Evolutionary conservation across 768 basidiomycete species (phyloP), one percentile per base, ranked within the genome.

Genomic region (Termitomyces heimii): DNA sequence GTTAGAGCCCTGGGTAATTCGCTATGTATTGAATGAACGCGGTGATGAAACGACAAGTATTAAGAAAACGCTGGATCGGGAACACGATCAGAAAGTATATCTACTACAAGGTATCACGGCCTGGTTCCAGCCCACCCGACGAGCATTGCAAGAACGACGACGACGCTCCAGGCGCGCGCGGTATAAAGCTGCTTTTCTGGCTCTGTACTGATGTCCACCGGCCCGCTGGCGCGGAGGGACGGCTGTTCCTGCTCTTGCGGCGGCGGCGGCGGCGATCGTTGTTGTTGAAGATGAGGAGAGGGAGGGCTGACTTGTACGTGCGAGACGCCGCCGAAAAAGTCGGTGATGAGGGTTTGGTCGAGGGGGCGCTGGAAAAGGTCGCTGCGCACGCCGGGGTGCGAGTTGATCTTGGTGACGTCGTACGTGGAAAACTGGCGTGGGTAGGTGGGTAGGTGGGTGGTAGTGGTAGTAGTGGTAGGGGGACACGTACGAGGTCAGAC

Each of bases 261-360:
- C 7, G 18, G 37, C 18, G 18, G 37, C 31, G 31, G 31, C 8
- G 31, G 31, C 8, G n/a, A n/a, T 35, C 7, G 13, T 2, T 2
- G 7, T 16, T 50, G 34, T 0, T 9, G 34, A 3, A 24, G 20
- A 3, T 0, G 16, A 2, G 12, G 20, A 2, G 10, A 0, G 9
- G 20, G 56, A 13, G 59, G 43, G 26, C 55, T 58, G n/a, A 94
- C 74, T 63, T 98, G 92, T 0, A 88, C 92, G 57, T 89, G 87
- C 16, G 89, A 78, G 18, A 97, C 92, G 1, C 92, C 94, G 2
- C 92, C 92, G 63, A 94, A 87, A 68, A 94, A 94, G 69, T 94
- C 91, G 4, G 91, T 93, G 54, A 94, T 78, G 3, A 81, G 75
- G 1, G 82, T 77, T 9, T 78, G 65, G 45, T 82, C 76, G n/a